Evolutionary conservation across 139 green algal genomes (phyloP).

Genomic region (Ettlia oleoabundans): DNA sequence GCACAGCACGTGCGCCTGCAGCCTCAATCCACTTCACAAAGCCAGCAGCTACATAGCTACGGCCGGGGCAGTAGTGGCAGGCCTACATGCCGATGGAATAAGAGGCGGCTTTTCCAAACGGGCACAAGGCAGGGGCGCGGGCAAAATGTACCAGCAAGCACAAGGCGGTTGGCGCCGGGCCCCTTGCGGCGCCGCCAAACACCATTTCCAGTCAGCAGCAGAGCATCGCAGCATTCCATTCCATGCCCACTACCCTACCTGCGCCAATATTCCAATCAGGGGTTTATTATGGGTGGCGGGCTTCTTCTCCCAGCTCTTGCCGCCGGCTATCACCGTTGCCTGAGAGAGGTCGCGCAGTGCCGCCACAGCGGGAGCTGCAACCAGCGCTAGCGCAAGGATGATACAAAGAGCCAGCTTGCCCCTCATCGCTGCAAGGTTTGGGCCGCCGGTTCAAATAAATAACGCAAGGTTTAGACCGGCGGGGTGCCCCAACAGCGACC

Average conservation of each 20-base stretch:
- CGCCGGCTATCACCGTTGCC: neutral
- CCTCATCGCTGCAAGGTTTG: neutral
- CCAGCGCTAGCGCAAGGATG: neutral
- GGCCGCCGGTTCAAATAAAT: too few species aligned
- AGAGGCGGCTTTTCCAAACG: neutral
- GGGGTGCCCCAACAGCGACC: too few species aligned
- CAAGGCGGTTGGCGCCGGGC: too few species aligned
- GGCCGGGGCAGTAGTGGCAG: constrained; percentile 66
- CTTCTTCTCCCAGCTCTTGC: constrained; percentile 24
- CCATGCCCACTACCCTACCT: constrained; percentile 8
- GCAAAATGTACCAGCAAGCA: neutral
- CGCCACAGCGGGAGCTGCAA: neutral
- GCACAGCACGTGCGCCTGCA: constrained; percentile 67
- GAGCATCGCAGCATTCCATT: too few species aligned
- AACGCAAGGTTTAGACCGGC: too few species aligned
- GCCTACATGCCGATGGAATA: constrained; percentile 28
- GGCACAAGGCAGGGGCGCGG: too few species aligned
- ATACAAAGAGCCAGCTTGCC: neutral
- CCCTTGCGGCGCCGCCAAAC: too few species aligned
- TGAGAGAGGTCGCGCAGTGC: neutral
- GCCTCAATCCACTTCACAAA: constrained; percentile 83
- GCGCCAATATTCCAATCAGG: constrained; percentile 75
- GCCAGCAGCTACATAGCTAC: constrained; percentile 69
- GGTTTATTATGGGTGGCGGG: constrained; percentile 55
- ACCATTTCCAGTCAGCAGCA: too few species aligned